Evolutionary conservation across 768 basidiomycete genomes (phyloP).

Genomic region (Pleurotus eryngii): DNA sequence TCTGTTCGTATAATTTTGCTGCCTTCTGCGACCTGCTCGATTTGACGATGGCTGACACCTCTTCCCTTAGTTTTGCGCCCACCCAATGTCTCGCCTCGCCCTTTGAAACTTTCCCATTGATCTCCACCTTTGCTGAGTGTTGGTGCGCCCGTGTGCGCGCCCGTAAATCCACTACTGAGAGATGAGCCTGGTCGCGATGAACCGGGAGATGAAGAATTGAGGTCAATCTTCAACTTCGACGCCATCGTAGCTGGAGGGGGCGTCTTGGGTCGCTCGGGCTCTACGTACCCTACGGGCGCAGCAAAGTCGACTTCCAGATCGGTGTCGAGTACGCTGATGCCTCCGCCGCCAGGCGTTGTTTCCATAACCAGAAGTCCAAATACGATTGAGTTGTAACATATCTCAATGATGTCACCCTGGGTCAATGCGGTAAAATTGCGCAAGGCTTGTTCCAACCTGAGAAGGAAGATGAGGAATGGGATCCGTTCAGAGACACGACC

Average conservation of each 20-base stretch:
- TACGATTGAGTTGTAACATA: constrained; percentile 92
- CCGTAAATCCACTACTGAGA: constrained; percentile 64
- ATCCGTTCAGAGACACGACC: background rate
- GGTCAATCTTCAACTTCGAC: constrained; percentile 92
- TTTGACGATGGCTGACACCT: constrained; percentile 80
- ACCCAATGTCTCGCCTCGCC: constrained; percentile 85
- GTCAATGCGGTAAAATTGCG: constrained; percentile 91
- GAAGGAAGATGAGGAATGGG: background rate
- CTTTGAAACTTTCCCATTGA: constrained; percentile 95
- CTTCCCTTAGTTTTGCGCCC: constrained; percentile 96
- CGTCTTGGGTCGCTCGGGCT: constrained; percentile 85
- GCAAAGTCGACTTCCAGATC: constrained; percentile 99
- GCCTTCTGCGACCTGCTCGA: constrained; percentile 71
- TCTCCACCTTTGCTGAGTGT: constrained; percentile 73
- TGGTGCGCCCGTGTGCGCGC: constrained; percentile 41
- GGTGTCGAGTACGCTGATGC: constrained; percentile 89
- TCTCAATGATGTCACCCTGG: constrained; percentile 96
- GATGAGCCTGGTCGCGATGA: constrained; percentile 81
- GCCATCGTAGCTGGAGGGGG: constrained; percentile 90
- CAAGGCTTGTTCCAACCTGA: constrained; percentile 89
- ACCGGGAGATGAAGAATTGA: constrained; percentile 81
- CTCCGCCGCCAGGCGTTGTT: constrained; percentile 77
- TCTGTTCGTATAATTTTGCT: constrained; percentile 91
- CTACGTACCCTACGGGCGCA: constrained; percentile 88
- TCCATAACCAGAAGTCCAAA: constrained; percentile 98